phyloP scores from a whole-genome alignment of 495 filamentous ascomycete genomes.

The Tuber indicum region DNA sequence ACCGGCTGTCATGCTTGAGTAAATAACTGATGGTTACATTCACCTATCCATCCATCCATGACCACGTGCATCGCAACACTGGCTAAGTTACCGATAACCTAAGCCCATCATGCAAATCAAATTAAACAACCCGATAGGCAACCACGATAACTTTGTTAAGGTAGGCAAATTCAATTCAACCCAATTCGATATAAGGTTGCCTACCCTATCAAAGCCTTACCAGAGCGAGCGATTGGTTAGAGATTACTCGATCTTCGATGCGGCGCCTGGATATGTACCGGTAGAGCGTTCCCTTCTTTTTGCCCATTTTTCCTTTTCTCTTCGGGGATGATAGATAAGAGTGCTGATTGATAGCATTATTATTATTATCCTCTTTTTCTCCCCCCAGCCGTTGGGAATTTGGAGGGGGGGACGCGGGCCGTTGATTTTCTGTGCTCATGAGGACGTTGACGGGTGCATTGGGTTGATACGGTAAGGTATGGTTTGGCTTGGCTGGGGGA shows the following conservation, averaged over 20 bases:
- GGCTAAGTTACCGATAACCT: neutral
- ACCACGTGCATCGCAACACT: neutral
- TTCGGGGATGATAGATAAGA: neutral
- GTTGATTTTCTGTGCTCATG: neutral
- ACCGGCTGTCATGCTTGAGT: too few relatives aligned
- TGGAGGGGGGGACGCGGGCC: neutral
- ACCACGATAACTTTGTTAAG: neutral
- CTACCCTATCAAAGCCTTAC: neutral
- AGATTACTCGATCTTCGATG: neutral
- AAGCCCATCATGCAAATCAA: neutral
- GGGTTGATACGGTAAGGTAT: neutral
- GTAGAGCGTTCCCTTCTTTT: neutral
- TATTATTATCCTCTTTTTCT: neutral
- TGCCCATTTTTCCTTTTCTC: neutral
- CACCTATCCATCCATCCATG: neutral
- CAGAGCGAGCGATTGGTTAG: neutral
- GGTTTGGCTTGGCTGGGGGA: neutral
- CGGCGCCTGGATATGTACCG: neutral
- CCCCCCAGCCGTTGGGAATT: neutral
- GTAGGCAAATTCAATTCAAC: neutral
- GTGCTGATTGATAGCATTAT: neutral
- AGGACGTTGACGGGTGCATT: neutral
- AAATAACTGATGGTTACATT: neutral
- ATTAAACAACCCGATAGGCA: constrained; percentile 2
- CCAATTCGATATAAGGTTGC: neutral